Evolutionary conservation across 371 early-diverging fungal genomes (phyloP).

Genomic region (Mucor circinelloides): DNA sequence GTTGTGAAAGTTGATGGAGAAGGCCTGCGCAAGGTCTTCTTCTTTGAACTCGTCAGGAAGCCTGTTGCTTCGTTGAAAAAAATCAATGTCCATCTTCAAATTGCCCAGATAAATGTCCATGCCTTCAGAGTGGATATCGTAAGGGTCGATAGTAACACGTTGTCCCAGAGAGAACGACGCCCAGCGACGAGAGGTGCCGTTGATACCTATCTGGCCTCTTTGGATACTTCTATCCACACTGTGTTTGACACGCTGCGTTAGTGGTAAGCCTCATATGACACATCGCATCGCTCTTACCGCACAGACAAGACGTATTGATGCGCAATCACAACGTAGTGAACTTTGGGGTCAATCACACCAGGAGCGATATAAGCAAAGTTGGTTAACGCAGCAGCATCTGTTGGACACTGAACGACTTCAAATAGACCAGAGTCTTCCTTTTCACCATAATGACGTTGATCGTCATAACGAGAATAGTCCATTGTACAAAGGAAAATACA

Average conservation of each 20-base stretch:
- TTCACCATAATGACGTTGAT: conserved; percentile 7
- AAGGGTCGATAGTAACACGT: conserved; percentile 79
- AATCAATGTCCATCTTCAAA: conserved; percentile 74
- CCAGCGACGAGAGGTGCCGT: conserved; percentile 83
- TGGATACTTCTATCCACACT: conserved; percentile 62
- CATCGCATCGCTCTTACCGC: conserved; percentile 65
- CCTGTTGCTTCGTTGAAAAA: conserved; percentile 58
- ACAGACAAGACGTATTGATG: conserved; percentile 79
- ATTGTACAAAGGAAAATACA: neutral
- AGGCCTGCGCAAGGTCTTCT: conserved; percentile 71
- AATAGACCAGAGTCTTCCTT: conserved; percentile 7
- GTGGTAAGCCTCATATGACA: no score
- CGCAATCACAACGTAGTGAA: conserved; percentile 77
- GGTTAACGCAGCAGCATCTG: conserved; percentile 73
- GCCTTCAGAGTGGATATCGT: conserved; percentile 61
- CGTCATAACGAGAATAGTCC: conserved; percentile 22
- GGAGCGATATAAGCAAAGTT: conserved; percentile 79
- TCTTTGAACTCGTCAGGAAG: conserved; percentile 68
- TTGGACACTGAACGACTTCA: conserved; percentile 59
- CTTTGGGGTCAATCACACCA: conserved; percentile 68
- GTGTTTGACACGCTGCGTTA: conserved; percentile 17
- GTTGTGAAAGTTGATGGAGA: conserved; percentile 66
- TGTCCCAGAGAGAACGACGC: conserved; percentile 83
- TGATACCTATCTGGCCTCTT: conserved; percentile 76
- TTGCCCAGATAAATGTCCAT: conserved; percentile 69